Base-by-base conservation (phyloP, 2,329 filamentous ascomycete genomes). In the Curvularia lunata region DNA sequence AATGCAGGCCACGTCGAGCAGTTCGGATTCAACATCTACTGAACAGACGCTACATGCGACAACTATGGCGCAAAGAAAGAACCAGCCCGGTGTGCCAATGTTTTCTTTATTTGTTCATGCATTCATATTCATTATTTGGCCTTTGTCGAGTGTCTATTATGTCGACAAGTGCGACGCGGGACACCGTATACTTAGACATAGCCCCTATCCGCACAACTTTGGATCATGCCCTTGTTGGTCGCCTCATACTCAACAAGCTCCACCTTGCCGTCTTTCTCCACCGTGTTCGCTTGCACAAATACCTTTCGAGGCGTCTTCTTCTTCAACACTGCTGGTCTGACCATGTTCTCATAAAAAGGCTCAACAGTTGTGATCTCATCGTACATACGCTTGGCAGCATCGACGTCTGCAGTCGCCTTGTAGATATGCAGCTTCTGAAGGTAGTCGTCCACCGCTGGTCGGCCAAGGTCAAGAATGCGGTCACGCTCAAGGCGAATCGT, bases 241-340 rank as follows among this genome's bases (percentile, higher is more conserved):
- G 92, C 84, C 66, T 96, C 91, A 77, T 97, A 97, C 79, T 97
- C 92, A 80, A 88, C 91, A 77, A 97, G 78, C 56, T 90, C 91
- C 1, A 77, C 79, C 62, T 79, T 77, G 2, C 69, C 74, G 21
- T 65, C 84, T 43, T 59, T 62, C 61, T 89, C 86, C 55, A 88
- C 84, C 0, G 94, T 97, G 77, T 96, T 98, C 58, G 91, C 92
- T 81, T 97, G 93, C 52, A 97, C 92, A 80, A 96, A 97, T 43
- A 97, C 89, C 82, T 93, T 93, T 58, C 90, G 82, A n/a, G 91
- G 90, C 78, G 91, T 89, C 80, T 91, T 91, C 77, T 91, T 90
- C 68, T 84, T 82, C 41, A 94, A 78, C 23, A 94, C 90, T 59
- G 91, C 85, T 46, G 90, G 86, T 55, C 94, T 84, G 25, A 97